Evolutionary conservation across 306 rosid species (phyloP), one percentile per base, ranked within the genome.

Genomic region (Castanea crenata): DNA sequence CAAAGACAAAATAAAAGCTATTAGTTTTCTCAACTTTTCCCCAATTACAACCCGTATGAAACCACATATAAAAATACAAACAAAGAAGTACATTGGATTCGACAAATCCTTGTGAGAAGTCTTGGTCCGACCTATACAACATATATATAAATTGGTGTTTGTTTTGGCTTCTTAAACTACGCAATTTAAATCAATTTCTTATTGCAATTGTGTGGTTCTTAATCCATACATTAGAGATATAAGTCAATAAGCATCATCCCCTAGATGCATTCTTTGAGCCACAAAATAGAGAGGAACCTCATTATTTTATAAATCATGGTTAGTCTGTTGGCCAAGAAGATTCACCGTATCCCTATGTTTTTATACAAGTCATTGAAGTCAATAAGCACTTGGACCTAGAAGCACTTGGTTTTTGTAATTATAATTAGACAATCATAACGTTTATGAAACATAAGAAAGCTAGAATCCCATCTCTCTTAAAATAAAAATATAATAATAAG

Each of bases 181-280:
- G 76, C 59, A 68, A 59, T 69, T 63, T 56, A 4, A 4, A 79
- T 20, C 68, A 21, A 9, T 58, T 73, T 54, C 41, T 51, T 68
- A 65, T 67, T 78, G 85, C 65, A 74, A 69, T 41, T 73, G 70
- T 76, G 69, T 38, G 71, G 76, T 27, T 62, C 44, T n/a, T 69
- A 16, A 74, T 58, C 35, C 52, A 32, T 57, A 51, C 41, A 52
- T 16, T n/a, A 63, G 74, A 68, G 34, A 75, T 20, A 77, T 4
- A 84, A 72, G 85, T 82, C 79, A 86, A 86, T 81, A 69, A 81
- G 51, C 89, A 81, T 79, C 79, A 80, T 67, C 83, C 77, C 76
- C 91, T 5, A 81, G 87, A 80, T 56, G 83, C 80, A 79, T 63
- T 77, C 92, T 84, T 91, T 78, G 93, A 89, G 88, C 93, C 97